Evolutionary conservation across 2,329 filamentous ascomycete genomes (phyloP), one percentile per base, ranked within the genome.

Genomic region (Trichophyton rubrum): DNA sequence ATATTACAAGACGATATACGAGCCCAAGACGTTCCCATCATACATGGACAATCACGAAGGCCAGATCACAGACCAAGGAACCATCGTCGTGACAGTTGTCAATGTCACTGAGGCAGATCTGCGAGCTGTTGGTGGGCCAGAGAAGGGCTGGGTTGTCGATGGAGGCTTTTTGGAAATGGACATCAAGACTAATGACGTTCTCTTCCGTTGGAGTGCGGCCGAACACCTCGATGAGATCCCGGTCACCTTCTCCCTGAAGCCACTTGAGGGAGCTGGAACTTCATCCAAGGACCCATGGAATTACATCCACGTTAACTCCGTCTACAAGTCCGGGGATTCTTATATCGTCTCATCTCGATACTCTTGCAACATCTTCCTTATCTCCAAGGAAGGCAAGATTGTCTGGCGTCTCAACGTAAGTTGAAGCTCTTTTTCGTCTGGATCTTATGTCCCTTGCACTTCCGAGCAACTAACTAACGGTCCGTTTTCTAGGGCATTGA

Each of bases 121-220:
- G 3, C 68, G 67, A 9, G 63, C 66, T 4, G 65, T 76, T 3
- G 75, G 71, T 13, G 72, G 74, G 3, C 65, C 66, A 1, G 60
- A 68, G 24, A 58, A 69, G 5, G 77, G 70, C 64, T 77, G 73
- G 74, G 73, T 74, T 64, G 68, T 64, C 35, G 74, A 77, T 60
- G 68, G 72, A 15, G 60, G 73, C 0, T 76, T 80, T 62, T 75
- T 79, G 62, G 78, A 80, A 66, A 65, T 80, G 24, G 71, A 78
- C 59, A 71, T 79, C 45, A 73, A 73, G 49, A 77, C 73, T 0
- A 72, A 73, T n/a, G 66, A 74, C 1, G 68, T 77, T 0, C 63
- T 78, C 11, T 80, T 78, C 64, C 68, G 77, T 64, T 80, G 78
- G 78, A 72, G 72, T 35, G 76, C 78, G 4, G 74, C 74, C 2